Evolutionary conservation across 805 yeast genomes (phyloP).

Genomic region (Saccharomycopsis malanga): DNA sequence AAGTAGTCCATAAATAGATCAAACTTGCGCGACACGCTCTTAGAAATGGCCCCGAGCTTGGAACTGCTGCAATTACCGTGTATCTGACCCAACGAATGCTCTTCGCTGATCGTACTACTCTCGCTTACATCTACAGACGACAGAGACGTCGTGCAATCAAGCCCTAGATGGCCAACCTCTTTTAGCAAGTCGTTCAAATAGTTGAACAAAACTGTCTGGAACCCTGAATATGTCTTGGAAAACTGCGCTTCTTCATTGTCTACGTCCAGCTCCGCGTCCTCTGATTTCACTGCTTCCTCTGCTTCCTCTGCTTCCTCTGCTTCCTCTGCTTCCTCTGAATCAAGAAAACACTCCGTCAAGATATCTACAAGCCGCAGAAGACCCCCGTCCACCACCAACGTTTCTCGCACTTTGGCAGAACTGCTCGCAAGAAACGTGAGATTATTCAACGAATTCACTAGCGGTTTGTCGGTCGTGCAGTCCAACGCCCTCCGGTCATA

Average conservation of each 20-base stretch:
- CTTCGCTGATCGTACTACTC: background rate
- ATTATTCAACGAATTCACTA: conserved; percentile 87
- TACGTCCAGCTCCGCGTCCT: conserved; percentile 2
- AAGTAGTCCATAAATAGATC: conserved; percentile 7
- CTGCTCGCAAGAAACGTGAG: conserved; percentile 81
- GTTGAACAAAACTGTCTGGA: conserved; percentile 10
- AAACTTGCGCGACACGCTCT: background rate
- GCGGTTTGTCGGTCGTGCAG: conserved; percentile 80
- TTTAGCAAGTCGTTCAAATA: conserved; percentile 9
- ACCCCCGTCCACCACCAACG: conserved; percentile 86
- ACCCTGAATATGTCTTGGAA: background rate
- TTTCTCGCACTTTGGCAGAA: conserved; percentile 84
- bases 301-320: background rate
- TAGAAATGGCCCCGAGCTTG: background rate
- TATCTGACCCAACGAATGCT: background rate
- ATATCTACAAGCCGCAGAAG: conserved; percentile 81
- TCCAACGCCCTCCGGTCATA: conserved; percentile 92
- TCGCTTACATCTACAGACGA: background rate
- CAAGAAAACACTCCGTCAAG: conserved; percentile 64
- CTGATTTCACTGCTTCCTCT: too few relatives aligned
- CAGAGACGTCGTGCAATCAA: background rate
- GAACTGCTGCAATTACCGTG: background rate
- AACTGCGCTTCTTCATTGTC: background rate
- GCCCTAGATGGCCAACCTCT: background rate
- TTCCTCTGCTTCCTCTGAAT: conserved; percentile 19